Conservation (phyloP, 805 yeast genomes). For the Yarrowia sp. region DNA sequence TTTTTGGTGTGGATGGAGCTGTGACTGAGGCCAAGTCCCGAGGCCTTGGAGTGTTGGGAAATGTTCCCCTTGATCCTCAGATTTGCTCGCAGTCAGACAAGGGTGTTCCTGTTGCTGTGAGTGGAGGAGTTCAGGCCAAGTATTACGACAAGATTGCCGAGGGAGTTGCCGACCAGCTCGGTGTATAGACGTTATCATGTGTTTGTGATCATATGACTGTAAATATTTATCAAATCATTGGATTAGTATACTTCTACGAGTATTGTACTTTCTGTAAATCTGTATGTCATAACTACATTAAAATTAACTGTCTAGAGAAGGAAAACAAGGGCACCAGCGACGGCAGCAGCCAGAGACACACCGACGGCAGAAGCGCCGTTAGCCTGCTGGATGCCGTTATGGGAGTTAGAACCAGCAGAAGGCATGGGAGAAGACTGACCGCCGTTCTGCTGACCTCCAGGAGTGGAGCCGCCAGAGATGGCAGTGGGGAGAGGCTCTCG, state of each 20-base stretch:
- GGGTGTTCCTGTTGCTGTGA: conserved; percentile 61
- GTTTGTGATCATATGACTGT: not conserved
- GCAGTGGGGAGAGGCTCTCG: not conserved
- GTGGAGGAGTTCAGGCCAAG: conserved; percentile 40
- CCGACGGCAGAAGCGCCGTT: not conserved
- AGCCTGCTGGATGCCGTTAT: not conserved
- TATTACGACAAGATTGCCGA: conserved; percentile 52
- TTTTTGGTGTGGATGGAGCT: conserved; percentile 68
- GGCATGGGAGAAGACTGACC: not conserved
- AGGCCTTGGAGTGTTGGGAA: conserved; percentile 54
- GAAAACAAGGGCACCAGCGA: not conserved
- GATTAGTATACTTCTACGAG: not conserved
- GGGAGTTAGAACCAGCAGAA: not conserved
- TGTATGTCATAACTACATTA: not conserved
- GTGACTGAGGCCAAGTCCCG: conserved; percentile 47
- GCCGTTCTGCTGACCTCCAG: not conserved
- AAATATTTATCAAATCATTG: not conserved
- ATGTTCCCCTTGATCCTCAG: conserved; percentile 60
- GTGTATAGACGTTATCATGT: not conserved
- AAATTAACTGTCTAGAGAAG: not conserved
- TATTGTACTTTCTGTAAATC: too few species aligned
- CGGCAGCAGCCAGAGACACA: not conserved
- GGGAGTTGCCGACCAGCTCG: conserved; percentile 35
- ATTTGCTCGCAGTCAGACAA: conserved; percentile 60
- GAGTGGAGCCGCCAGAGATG: not conserved